A percentile compares a stretch with the other conserved stretches of the same genome.
Evolutionary conservation across 2,329 filamentous ascomycete species (phyloP).

Genomic region (Aspergillus floridensis): DNA sequence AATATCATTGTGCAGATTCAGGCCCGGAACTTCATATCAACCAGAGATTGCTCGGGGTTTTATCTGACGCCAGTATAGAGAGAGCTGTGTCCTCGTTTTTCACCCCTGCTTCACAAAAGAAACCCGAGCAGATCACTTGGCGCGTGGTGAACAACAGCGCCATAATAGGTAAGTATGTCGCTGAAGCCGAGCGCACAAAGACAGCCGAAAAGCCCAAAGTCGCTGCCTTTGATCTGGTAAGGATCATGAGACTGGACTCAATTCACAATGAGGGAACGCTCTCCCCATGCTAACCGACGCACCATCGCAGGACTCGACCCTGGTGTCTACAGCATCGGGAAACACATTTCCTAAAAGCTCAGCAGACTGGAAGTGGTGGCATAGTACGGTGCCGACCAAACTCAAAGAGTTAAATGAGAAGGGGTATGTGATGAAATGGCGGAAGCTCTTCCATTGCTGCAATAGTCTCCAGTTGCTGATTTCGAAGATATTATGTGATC

Average conservation of each 20-base stretch:
- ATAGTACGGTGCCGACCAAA: conserved; percentile 64
- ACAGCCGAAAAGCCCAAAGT: conserved; percentile 30
- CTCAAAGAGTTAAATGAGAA: conserved; percentile 68
- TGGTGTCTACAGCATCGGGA: conserved; percentile 76
- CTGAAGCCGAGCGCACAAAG: conserved; percentile 28
- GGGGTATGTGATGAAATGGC: conserved; percentile 52
- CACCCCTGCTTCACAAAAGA: conserved; percentile 79
- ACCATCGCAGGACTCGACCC: conserved; percentile 69
- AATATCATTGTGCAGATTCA: background rate
- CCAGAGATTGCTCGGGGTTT: background rate
- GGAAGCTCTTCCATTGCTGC: background rate
- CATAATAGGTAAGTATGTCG: conserved; percentile 70
- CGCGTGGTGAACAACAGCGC: conserved; percentile 64
- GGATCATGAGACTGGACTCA: conserved; percentile 6
- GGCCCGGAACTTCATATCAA: background rate
- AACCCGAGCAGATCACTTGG: conserved; percentile 73
- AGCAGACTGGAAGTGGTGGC: conserved; percentile 94
- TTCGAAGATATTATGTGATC: conserved; percentile 65
- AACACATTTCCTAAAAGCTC: conserved; percentile 71
- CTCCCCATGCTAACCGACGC: background rate
- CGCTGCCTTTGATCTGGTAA: conserved; percentile 49
- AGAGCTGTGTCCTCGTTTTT: conserved; percentile 78
- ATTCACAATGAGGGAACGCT: background rate
- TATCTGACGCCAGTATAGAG: conserved; percentile 22
- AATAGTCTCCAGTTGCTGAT: background rate